Base-by-base conservation (phyloP, 2,329 filamentous ascomycete species). In the Magnaporthales sp. region DNA sequence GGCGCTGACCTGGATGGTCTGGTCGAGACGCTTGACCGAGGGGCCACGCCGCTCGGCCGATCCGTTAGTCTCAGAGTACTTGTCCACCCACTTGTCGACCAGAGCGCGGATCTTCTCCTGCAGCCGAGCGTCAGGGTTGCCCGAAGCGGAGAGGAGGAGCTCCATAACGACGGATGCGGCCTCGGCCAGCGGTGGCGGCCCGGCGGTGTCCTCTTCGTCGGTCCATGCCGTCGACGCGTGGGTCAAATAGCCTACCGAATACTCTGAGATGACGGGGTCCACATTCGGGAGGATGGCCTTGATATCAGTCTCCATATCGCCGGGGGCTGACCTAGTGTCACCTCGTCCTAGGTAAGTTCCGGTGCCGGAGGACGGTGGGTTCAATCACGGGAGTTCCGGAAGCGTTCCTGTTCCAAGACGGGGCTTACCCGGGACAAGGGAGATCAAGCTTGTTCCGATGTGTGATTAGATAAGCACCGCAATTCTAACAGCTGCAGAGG, bases 1-100 rank as follows among this genome's bases (percentile, higher is more conserved):
- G 29, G 93, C 89, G 76, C 92, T 92, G 73, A 99, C 94, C 79
- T 97, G 92, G 78, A 97, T 92, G 68, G 93, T 91, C 78, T 98
- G 93, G 74, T 98, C 95, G 24, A 99, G 87, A 73, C 92, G 91
- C 78, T 84, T 92, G 68, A 94, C 91, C 8, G 87, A 86, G 24
- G 92, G 90, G 10, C 91, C 91, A 72, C 89, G 86, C 74, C 89
- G 88, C 77, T 92, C 86, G 67, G 64, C 68, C 63, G 87, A 84
- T 67, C 88, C 91, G 80, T 92, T 90, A 67, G 87, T 86, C 69
- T 88, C 87, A 74, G 88, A 90, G 71, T 97, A 89, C 72, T 88
- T 90, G 69, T 89, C 85, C 67, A 97, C 91, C 86, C 96, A 97
- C 80, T 93, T 97, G 72, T 90, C 86, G 10, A 99, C 92, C 61